A percentile compares a stretch with the other conserved stretches of the same genome.
phyloP scores from a whole-genome alignment of 2,329 filamentous ascomycete species.

The Neocucurbitaria cava region DNA sequence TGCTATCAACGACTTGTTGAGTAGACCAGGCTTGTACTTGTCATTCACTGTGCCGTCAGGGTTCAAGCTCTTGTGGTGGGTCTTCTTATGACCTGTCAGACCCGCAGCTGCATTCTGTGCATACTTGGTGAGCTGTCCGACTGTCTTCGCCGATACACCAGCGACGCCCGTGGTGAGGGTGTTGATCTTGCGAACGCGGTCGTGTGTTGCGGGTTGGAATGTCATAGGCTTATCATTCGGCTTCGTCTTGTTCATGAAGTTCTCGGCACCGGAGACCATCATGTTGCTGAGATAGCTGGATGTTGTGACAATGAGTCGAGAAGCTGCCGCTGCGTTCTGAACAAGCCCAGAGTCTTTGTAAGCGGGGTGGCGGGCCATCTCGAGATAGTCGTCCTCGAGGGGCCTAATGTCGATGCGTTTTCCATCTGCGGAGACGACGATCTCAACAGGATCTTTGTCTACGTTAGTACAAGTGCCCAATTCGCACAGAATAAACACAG shows the following conservation, averaged over 20 bases:
- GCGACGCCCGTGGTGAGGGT: slow-evolving; percentile 83
- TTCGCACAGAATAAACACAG: slow-evolving; percentile 6
- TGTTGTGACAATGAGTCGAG: slow-evolving; percentile 88
- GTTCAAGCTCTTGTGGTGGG: slow-evolving; percentile 67
- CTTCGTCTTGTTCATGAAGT: slow-evolving; percentile 79
- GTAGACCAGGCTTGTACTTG: slow-evolving; percentile 83
- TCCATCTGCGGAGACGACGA: slow-evolving; percentile 73
- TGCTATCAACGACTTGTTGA: slow-evolving; percentile 97
- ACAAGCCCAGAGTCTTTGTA: slow-evolving; percentile 89
- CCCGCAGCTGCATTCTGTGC: slow-evolving; percentile 90
- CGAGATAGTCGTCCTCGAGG: slow-evolving; percentile 73
- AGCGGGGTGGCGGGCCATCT: slow-evolving; percentile 83
- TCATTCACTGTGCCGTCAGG: slow-evolving; percentile 70
- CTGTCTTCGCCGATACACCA: slow-evolving; percentile 81
- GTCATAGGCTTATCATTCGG: slow-evolving; percentile 82
- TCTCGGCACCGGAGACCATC: slow-evolving; percentile 78
- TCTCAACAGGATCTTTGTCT: slow-evolving; percentile 75
- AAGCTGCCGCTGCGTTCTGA: slow-evolving; percentile 84
- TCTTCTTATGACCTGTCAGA: slow-evolving; percentile 68
- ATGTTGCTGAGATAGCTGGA: slow-evolving; percentile 80
- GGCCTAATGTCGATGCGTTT: slow-evolving; percentile 73
- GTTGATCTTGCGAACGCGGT: slow-evolving; percentile 86
- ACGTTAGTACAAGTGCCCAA: slow-evolving; percentile 30
- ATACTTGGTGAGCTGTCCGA: slow-evolving; percentile 80
- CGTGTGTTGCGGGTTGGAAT: slow-evolving; percentile 84